Conservation (phyloP, 768 basidiomycete species). For the Albatrellus ellisii region DNA sequence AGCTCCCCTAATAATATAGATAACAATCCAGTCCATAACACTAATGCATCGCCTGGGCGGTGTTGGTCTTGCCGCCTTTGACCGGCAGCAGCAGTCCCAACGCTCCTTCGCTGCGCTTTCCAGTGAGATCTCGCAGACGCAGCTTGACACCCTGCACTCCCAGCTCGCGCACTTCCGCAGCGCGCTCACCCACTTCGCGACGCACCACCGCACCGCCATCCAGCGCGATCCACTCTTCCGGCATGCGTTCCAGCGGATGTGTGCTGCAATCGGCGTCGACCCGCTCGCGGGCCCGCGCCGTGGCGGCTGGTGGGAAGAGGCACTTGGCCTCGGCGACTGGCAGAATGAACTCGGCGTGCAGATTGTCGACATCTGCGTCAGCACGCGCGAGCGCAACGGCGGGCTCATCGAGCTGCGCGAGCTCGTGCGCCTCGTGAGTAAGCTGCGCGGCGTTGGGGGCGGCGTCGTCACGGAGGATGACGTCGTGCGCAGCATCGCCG, state of each 20-base stretch:
- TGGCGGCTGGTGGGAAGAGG: slow-evolving; percentile 87
- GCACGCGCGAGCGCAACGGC: slow-evolving; percentile 80
- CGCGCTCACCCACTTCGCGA: slow-evolving; percentile 76
- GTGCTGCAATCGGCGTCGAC: slow-evolving; percentile 87
- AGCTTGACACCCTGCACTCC: slow-evolving; percentile 65
- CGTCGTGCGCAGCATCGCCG: slow-evolving; percentile 70
- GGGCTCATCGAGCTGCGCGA: slow-evolving; percentile 87
- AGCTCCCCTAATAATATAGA: not conserved
- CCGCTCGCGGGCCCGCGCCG: slow-evolving; percentile 78
- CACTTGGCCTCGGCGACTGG: slow-evolving; percentile 86
- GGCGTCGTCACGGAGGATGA: slow-evolving; percentile 80
- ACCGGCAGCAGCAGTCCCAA: slow-evolving; percentile 72
- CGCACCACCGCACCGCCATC: slow-evolving; percentile 76
- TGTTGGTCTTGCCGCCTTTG: slow-evolving; percentile 81
- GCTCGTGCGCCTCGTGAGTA: slow-evolving; percentile 64
- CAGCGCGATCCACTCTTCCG: slow-evolving; percentile 76
- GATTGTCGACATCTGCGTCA: slow-evolving; percentile 85
- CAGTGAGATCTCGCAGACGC: slow-evolving; percentile 56
- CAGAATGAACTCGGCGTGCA: slow-evolving; percentile 93
- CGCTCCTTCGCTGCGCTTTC: slow-evolving; percentile 78
- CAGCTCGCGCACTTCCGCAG: slow-evolving; percentile 78
- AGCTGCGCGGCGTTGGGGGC: slow-evolving; percentile 54
- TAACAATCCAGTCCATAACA: not conserved
- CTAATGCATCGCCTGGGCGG: slow-evolving; percentile 65
- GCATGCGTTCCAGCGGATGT: slow-evolving; percentile 93